Percentiles rank a stretch among this genome's conserved stretches.
Conservation (phyloP, 306 rosid genomes). For the Ormosia semicastrata region DNA sequence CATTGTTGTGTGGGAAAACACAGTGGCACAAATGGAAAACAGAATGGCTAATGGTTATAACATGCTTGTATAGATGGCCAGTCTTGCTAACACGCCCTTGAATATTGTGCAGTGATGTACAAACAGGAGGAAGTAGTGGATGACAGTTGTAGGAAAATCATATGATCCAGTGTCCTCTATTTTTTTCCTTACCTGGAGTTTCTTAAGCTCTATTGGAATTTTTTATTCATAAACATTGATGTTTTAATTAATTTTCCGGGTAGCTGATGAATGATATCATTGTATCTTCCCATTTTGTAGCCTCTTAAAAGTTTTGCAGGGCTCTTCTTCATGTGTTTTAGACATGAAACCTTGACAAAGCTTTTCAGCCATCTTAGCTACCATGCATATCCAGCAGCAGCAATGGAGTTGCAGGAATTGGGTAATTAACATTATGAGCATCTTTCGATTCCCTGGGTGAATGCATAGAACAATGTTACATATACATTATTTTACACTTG, state of each 20-base stretch:
- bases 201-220: conserved; percentile 27
- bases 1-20: conserved; percentile 54
- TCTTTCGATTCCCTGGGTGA: not conserved
- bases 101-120: conserved; percentile 47
- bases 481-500: no score
- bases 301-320: not conserved
- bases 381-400: not conserved
- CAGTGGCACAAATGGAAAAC: conserved; percentile 32
- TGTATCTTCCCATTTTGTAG: conserved; percentile 3
- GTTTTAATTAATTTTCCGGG: conserved; percentile 10
- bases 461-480: not conserved
- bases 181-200: conserved; percentile 9
- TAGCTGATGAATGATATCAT: conserved; percentile 19
- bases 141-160: conserved; percentile 28
- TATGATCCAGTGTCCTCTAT: conserved; percentile 30
- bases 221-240: conserved; percentile 30
- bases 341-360: not conserved
- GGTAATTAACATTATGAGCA: not conserved
- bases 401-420: not conserved
- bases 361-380: not conserved
- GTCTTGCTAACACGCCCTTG: conserved; percentile 46
- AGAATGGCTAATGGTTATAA: conserved; percentile 42
- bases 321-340: not conserved
- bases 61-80: conserved; percentile 51
- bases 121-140: conserved; percentile 45